Evolutionary conservation across 805 yeast species (phyloP).

Genomic region (Monosporozyma unispora): DNA sequence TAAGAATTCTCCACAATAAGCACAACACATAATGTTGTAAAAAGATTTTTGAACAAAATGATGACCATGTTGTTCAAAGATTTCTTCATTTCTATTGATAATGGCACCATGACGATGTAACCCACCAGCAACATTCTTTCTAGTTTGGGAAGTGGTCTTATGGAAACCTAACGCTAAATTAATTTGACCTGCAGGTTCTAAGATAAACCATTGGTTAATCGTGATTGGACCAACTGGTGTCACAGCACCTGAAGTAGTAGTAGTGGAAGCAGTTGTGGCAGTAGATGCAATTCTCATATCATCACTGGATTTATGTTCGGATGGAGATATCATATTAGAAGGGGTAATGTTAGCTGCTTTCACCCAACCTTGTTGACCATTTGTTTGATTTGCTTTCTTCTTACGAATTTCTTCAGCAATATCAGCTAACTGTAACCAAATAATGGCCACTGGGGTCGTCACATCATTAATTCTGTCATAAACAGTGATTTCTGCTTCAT

Average conservation of each 20-base stretch:
- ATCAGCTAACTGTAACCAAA: constrained; percentile 87
- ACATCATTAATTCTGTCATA: constrained; percentile 66
- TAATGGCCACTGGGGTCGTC: constrained; percentile 78
- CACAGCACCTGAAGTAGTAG: background rate
- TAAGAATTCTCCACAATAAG: constrained; percentile 91
- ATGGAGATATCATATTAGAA: background rate
- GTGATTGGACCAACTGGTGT: constrained; percentile 25
- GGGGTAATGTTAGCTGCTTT: constrained; percentile 47
- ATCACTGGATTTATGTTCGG: background rate
- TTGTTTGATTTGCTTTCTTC: constrained; percentile 68
- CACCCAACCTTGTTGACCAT: constrained; percentile 77
- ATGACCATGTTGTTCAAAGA: constrained; percentile 93
- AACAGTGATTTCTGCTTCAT: constrained; percentile 82
- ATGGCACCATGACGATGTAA: constrained; percentile 97
- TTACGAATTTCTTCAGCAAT: constrained; percentile 92
- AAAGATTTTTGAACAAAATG: constrained; percentile 92
- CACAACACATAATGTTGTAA: constrained; percentile 95
- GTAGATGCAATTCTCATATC: constrained; percentile 1
- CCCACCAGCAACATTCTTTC: constrained; percentile 44
- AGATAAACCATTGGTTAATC: constrained; percentile 75
- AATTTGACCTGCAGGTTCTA: constrained; percentile 93
- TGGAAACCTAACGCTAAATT: constrained; percentile 69
- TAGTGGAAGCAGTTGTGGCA: background rate
- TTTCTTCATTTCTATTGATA: constrained; percentile 79
- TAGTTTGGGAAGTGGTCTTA: constrained; percentile 47